A percentile compares a stretch with the other conserved stretches of the same genome.
Evolutionary conservation across 1,284 basidiomycete species (phyloP).

Genomic region (Naganishia sp.): DNA sequence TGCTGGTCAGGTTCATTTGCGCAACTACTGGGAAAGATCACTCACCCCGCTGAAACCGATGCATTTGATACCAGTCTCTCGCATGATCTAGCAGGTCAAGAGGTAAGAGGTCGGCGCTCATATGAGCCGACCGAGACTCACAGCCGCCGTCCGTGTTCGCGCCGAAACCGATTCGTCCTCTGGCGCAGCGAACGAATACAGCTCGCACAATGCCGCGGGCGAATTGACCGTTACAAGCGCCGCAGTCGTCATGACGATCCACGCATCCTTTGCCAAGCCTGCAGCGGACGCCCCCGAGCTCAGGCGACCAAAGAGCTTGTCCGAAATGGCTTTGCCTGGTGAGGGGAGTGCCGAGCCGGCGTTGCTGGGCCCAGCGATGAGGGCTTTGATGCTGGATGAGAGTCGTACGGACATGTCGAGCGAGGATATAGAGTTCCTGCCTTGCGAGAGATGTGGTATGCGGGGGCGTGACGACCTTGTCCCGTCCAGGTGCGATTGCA

Average conservation of each 20-base stretch:
- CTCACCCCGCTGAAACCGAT: conserved; percentile 50
- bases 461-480: too few species aligned
- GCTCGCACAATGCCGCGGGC: conserved; percentile 44
- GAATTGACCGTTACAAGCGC: conserved; percentile 50
- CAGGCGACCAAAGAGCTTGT: conserved; percentile 42
- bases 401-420: conserved; percentile 36
- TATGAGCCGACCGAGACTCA: conserved; percentile 13
- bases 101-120: background rate
- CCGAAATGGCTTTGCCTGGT: conserved; percentile 35
- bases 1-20: background rate
- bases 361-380: conserved; percentile 43
- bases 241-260: conserved; percentile 47
- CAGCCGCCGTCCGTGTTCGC: conserved; percentile 39
- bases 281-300: conserved; percentile 35
- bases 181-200: conserved; percentile 44
- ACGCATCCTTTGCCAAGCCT: conserved; percentile 37
- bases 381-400: conserved; percentile 46
- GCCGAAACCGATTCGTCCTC: conserved; percentile 10
- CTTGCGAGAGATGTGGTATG: too few species aligned
- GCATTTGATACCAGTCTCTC: conserved; percentile 91
- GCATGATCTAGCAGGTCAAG: conserved; percentile 61
- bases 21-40: background rate
- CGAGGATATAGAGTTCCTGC: too few species aligned
- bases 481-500: too few species aligned
- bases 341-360: conserved; percentile 42